Conservation (phyloP, 208 protist genomes). For the Vickermania ingenoplastis region DNA sequence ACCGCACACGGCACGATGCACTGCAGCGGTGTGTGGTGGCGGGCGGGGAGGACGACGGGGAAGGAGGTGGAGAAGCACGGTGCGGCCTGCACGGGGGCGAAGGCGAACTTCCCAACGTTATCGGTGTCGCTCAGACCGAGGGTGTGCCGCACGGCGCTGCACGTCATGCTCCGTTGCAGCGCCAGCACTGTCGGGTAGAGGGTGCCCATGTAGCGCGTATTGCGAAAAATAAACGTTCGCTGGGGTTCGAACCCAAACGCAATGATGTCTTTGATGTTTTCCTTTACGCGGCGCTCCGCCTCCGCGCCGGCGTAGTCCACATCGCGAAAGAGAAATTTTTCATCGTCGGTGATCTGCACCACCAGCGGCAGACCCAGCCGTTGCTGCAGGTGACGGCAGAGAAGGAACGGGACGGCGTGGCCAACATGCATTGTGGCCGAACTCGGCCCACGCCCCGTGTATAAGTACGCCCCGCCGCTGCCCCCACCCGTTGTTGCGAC, state of each 20-base stretch:
- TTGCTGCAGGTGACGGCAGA: constrained; percentile 99
- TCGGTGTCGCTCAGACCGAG: constrained; percentile 90
- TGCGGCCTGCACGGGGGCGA: constrained; percentile 96
- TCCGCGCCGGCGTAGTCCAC: constrained; percentile 73
- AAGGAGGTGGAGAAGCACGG: constrained; percentile 95
- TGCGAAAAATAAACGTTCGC: constrained; percentile 99
- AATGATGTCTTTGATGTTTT: constrained; percentile 99
- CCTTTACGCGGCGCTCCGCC: constrained; percentile 58
- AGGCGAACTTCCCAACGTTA: constrained; percentile 93
- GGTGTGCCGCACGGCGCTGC: constrained; percentile 88
- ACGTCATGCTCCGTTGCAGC: constrained; percentile 90
- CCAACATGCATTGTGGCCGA: constrained; percentile 96
- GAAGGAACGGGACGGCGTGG: constrained; percentile 98
- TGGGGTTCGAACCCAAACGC: constrained; percentile 97
- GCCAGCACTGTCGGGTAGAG: constrained; percentile 94
- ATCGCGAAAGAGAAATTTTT: constrained; percentile 99
- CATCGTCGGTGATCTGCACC: constrained; percentile 99
- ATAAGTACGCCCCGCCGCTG: constrained; percentile 94
- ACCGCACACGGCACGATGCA: constrained; percentile 98
- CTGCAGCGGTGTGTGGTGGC: constrained; percentile 45
- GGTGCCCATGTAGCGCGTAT: constrained; percentile 95
- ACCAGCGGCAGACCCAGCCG: constrained; percentile 95
- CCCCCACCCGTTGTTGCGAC: constrained; percentile 53
- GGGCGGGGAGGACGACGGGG: constrained; percentile 73
- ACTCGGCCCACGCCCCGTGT: constrained; percentile 99